Evolutionary conservation across 768 basidiomycete species (phyloP).

Genomic region (Amanita rimosa): DNA sequence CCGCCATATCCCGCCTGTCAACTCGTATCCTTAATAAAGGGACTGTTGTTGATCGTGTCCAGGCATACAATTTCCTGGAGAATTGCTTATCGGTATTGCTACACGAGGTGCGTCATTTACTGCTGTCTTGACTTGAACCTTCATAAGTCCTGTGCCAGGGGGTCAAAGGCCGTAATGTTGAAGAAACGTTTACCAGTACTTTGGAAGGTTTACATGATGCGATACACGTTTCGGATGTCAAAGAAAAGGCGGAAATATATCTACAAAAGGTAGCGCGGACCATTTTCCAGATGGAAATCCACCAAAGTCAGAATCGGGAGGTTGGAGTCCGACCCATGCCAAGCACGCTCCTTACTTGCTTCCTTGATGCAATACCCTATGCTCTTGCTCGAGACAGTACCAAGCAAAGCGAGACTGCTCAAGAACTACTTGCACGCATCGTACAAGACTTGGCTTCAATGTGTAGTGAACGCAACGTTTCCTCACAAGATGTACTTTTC

Average conservation of each 20-base stretch:
- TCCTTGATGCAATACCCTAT: constrained; percentile 73
- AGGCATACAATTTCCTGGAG: constrained; percentile 64
- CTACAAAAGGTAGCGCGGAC: constrained; percentile 57
- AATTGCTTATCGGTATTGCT: constrained; percentile 59
- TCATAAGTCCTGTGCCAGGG: constrained; percentile 35
- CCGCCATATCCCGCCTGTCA: constrained; percentile 56
- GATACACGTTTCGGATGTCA: constrained; percentile 55
- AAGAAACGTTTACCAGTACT: constrained; percentile 56
- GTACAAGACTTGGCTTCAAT: constrained; percentile 57
- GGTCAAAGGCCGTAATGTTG: constrained; percentile 58
- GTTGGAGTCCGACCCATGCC: constrained; percentile 39
- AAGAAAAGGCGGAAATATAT: constrained; percentile 58
- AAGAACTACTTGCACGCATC: constrained; percentile 47
- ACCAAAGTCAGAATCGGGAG: constrained; percentile 44
- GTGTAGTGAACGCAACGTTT: constrained; percentile 32
- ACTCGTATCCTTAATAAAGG: constrained; percentile 45
- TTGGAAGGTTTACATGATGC: constrained; percentile 76
- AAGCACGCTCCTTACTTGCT: constrained; percentile 50
- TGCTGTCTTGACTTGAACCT: too few relatives aligned
- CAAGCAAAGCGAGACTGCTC: constrained; percentile 49
- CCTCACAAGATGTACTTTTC: constrained; percentile 44
- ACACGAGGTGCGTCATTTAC: constrained; percentile 45
- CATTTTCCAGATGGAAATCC: constrained; percentile 68
- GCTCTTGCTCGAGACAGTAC: constrained; percentile 58
- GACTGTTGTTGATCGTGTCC: constrained; percentile 34